phyloP scores from a whole-genome alignment of 1,139 yeast species.

The Yamadazyma friedrichii region DNA sequence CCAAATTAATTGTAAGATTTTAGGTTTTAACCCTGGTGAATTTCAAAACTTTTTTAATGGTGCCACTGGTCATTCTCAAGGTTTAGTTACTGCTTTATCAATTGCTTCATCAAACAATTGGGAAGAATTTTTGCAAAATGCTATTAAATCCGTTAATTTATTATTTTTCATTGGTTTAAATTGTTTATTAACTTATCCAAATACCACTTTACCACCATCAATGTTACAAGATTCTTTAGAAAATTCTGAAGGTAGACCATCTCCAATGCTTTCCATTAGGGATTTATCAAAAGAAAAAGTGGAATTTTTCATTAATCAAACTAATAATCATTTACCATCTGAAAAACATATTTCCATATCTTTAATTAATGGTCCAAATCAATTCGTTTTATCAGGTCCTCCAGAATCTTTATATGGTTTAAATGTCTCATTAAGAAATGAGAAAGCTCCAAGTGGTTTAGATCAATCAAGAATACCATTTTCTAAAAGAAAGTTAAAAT shows the following conservation, averaged over 20 bases:
- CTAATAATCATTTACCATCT: conserved; percentile 89
- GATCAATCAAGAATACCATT: conserved; percentile 94
- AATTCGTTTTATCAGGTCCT: conserved; percentile 95
- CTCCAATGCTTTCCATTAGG: conserved; percentile 95
- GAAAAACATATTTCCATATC: conserved; percentile 92
- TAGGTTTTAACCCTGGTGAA: conserved; percentile 90
- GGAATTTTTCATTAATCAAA: conserved; percentile 72
- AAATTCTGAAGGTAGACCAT: conserved; percentile 94
- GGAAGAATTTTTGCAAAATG: conserved; percentile 72
- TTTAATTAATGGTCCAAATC: conserved; percentile 91
- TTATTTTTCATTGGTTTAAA: conserved; percentile 93
- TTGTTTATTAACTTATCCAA: conserved; percentile 86
- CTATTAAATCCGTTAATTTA: conserved; percentile 78
- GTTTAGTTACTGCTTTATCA: conserved; percentile 90
- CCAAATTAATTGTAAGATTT: conserved; percentile 79
- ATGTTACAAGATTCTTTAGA: conserved; percentile 90
- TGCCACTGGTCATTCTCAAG: conserved; percentile 98
- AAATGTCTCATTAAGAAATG: conserved; percentile 85
- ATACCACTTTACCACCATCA: conserved; percentile 91
- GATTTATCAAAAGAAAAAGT: conserved; percentile 82
- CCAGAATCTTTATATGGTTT: conserved; percentile 98
- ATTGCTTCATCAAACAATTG: conserved; percentile 83
- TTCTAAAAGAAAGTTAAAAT: conserved; percentile 89
- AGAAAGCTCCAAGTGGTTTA: conserved; percentile 91
- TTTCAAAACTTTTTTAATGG: conserved; percentile 71